phyloP scores from a whole-genome alignment of 2,329 filamentous ascomycete genomes.

The Drechslerella coelobrocha region DNA sequence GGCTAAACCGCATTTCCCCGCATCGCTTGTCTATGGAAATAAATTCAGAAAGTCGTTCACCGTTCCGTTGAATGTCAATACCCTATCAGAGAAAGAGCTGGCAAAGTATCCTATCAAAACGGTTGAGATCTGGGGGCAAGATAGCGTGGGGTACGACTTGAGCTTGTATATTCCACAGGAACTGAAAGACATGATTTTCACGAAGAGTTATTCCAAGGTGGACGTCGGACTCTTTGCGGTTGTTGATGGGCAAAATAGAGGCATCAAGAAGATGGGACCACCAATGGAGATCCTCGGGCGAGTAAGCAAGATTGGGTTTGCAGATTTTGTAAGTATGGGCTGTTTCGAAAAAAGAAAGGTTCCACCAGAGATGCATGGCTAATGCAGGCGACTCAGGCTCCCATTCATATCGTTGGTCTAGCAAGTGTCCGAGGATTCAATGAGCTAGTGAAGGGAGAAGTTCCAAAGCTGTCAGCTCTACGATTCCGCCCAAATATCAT shows the following conservation, averaged over 20 bases:
- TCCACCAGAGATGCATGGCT: neutral
- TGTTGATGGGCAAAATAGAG: constrained; percentile 65
- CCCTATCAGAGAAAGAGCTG: constrained; percentile 62
- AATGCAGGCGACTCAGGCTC: constrained; percentile 63
- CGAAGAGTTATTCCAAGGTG: constrained; percentile 44
- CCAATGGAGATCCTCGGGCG: constrained; percentile 67
- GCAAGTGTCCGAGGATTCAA: constrained; percentile 70
- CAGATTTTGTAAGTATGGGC: constrained; percentile 71
- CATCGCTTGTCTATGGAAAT: constrained; percentile 33
- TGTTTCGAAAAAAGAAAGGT: neutral
- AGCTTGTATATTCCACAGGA: constrained; percentile 58
- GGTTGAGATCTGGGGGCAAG: constrained; percentile 72
- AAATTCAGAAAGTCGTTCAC: constrained; percentile 70
- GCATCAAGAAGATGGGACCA: constrained; percentile 69
- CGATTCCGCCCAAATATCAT: constrained; percentile 78
- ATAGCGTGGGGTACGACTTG: constrained; percentile 61
- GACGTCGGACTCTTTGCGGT: constrained; percentile 72
- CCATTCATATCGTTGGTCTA: constrained; percentile 72
- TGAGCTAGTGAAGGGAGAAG: constrained; percentile 64
- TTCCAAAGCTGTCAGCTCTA: constrained; percentile 66
- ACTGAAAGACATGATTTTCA: constrained; percentile 41
- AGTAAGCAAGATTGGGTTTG: constrained; percentile 71
- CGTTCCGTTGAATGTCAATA: constrained; percentile 70
- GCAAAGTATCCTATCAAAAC: constrained; percentile 67
- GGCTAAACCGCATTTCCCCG: constrained; percentile 30